Conservation (phyloP, 305 asterid genomes). For the Fraxinus platypoda region DNA sequence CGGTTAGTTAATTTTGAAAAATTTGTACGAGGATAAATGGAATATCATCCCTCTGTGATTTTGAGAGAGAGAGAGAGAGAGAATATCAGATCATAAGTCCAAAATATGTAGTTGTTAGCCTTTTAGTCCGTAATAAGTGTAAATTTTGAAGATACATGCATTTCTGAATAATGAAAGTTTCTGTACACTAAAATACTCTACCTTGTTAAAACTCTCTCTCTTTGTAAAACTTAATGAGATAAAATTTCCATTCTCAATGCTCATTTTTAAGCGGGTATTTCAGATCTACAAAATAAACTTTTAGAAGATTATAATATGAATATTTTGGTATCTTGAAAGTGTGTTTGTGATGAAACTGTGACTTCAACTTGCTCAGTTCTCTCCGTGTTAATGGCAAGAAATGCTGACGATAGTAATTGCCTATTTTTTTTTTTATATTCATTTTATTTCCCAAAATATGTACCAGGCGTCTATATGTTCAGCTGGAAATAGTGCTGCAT, state of each 20-base stretch:
- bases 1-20: not conserved
- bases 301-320: not conserved
- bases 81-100: not conserved
- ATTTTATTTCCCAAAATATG: slow-evolving; percentile 16
- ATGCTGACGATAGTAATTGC: not conserved
- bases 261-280: not conserved
- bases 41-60: not conserved
- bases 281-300: not conserved
- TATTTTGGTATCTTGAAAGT: not conserved
- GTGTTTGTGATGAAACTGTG: slow-evolving; percentile 7
- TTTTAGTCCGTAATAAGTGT: not conserved
- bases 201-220: not conserved
- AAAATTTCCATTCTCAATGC: not conserved
- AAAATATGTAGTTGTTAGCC: not conserved
- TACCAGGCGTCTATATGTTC: slow-evolving; percentile 72
- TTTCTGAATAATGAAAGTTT: not conserved
- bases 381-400: not conserved
- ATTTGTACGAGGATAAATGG: not conserved
- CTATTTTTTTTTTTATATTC: not conserved
- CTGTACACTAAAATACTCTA: not conserved
- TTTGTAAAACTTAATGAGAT: not conserved
- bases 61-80: not conserved
- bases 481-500: slow-evolving; percentile 87
- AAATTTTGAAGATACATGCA: not conserved
- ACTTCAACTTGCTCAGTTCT: not conserved